Percentiles rank a stretch among this genome's conserved stretches.
Conservation (phyloP, 805 yeast genomes). For the Wickerhamiella cacticola region DNA sequence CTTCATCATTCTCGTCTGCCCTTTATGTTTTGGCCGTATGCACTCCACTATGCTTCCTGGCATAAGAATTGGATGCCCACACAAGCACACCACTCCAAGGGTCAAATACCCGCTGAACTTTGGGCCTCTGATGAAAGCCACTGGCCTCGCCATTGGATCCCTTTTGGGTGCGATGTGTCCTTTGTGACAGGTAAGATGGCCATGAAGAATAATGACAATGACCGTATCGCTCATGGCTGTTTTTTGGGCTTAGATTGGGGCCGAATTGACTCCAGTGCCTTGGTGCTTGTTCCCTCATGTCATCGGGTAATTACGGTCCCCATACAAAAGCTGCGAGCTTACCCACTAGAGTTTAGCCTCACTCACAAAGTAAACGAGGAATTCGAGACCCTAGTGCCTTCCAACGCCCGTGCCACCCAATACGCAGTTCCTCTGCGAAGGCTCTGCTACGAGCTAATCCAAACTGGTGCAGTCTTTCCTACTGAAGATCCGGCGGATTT, state of each 20-base stretch:
- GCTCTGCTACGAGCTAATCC: background rate
- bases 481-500: background rate
- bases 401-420: too few species aligned
- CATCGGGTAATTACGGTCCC: background rate
- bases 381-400: background rate
- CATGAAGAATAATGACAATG: background rate
- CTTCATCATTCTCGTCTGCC: background rate
- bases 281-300: background rate
- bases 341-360: background rate
- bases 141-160: background rate
- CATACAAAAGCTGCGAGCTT: background rate
- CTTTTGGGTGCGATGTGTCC: background rate
- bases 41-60: slow-evolving; percentile 1
- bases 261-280: background rate
- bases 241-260: background rate
- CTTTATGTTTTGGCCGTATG: background rate
- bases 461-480: background rate
- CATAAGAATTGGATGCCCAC: background rate
- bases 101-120: background rate
- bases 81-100: background rate
- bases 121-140: background rate
- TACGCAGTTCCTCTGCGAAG: background rate
- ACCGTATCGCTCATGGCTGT: background rate
- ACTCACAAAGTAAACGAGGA: too few species aligned
- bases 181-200: background rate